phyloP scores from a whole-genome alignment of 495 filamentous ascomycete genomes.

The Hyaloscypha bicolor region DNA sequence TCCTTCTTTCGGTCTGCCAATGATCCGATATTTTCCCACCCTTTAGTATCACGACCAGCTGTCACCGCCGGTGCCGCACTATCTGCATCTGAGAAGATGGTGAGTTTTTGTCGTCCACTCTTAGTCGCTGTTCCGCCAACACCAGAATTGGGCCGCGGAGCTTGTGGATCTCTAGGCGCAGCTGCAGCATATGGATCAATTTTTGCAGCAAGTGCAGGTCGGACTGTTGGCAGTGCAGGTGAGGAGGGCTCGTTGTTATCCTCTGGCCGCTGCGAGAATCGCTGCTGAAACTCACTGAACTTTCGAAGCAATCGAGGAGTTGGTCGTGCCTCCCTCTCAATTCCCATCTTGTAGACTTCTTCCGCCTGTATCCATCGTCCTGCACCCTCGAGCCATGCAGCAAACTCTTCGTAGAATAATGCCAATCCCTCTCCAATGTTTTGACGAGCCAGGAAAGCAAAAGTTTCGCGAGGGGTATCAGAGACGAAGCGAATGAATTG shows the following conservation, averaged over 20 bases:
- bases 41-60: slow-evolving; percentile 56
- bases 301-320: slow-evolving; percentile 79
- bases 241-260: slow-evolving; percentile 69
- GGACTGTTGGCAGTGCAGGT: slow-evolving; percentile 79
- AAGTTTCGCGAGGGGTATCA: slow-evolving; percentile 88
- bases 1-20: slow-evolving; percentile 90
- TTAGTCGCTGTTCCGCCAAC: slow-evolving; percentile 48
- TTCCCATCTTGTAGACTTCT: slow-evolving; percentile 86
- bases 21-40: slow-evolving; percentile 91
- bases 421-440: slow-evolving; percentile 84
- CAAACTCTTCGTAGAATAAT: slow-evolving; percentile 97
- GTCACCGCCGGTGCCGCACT: slow-evolving; percentile 51
- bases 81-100: slow-evolving; percentile 84
- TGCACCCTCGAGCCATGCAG: slow-evolving; percentile 83
- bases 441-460: slow-evolving; percentile 87
- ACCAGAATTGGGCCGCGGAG: slow-evolving; percentile 50
- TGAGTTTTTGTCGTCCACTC: slow-evolving; percentile 76
- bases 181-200: slow-evolving; percentile 71
- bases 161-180: slow-evolving; percentile 65
- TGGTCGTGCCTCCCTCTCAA: slow-evolving; percentile 86
- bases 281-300: slow-evolving; percentile 84
- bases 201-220: slow-evolving; percentile 86
- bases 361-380: slow-evolving; percentile 90
- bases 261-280: slow-evolving; percentile 64
- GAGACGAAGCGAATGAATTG: slow-evolving; percentile 92